Evolutionary conservation across 2,329 filamentous ascomycete genomes (phyloP), one percentile per base, ranked within the genome.

Genomic region (Tolypocladium cylindrosporum): DNA sequence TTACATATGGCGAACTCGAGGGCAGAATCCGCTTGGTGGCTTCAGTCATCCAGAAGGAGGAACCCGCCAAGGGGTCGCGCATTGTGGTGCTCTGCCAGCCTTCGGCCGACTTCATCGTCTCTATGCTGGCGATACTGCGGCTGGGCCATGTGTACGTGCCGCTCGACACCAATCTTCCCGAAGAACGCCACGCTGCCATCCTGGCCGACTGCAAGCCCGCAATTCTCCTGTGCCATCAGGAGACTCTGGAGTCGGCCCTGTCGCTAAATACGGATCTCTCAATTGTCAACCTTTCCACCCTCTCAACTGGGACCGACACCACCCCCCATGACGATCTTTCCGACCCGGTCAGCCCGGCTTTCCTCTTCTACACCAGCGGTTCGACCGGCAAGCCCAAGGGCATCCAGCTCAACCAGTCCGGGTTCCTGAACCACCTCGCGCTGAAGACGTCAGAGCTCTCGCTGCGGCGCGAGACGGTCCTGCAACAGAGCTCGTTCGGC

Each of bases 311-410:
- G 19, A 43, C 19, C 53, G 36, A 16, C 7, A 31, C 54, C 4
- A 62, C 58, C 5, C 45, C 56, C 14, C 24, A 27, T 2, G 56
- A 56, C 3, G 67, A 51, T 36, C 6, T 51, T 13, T 51, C 48
- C 19, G 31, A 51, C 1, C 48, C 48, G 2, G 4, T 51, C 31
- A 36, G 10, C 31, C 48, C 48, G 34, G 48, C 67, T 14, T 58
- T 67, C 5, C 58, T 76, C 4, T 60, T 77, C 3, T 77, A 66
- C 62, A 68, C 67, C 19, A 67, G 68, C 56, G 64, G 70, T 42
- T 65, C 66, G 8, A 68, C 73, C 11, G 66, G 71, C 43, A 65
- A 50, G 0, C 77, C 77, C 2, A 79, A 79, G 63, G 75, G 75
- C 5, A 69, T 78, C 21, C 48, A 68, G 1, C 59, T 76, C 11